These are phyloP conservation scores for Gomphus sp. DNA, from an alignment of 1,284 basidiomycete species.

Conservation along the genomic window DNA sequence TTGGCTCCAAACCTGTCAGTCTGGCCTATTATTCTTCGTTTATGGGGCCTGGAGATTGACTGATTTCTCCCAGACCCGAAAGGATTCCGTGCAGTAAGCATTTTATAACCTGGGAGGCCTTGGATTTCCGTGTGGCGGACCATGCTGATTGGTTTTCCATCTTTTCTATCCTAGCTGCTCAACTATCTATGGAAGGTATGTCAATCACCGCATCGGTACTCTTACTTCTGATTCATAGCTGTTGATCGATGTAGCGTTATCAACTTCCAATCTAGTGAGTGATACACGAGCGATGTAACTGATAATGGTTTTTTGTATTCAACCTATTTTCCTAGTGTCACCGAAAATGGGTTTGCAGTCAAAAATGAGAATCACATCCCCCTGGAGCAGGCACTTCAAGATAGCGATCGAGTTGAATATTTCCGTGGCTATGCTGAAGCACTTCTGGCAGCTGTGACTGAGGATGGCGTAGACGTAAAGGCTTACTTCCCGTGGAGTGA, in stretches of 20 bases:
- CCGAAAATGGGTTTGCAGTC: conserved; percentile 67
- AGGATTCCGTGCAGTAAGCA: conserved; percentile 43
- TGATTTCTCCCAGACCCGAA: conserved; percentile 35
- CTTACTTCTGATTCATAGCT: conserved; percentile 1
- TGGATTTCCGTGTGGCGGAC: not conserved
- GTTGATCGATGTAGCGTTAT: conserved; percentile 39
- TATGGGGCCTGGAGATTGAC: not conserved
- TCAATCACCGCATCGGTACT: not conserved
- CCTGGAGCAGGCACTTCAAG: conserved; percentile 48
- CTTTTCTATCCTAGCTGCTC: conserved; percentile 32
- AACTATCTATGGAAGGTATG: conserved; percentile 61
- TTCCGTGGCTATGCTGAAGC: conserved; percentile 56
- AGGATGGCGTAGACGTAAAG: conserved; percentile 58
- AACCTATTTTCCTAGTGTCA: conserved; percentile 32
- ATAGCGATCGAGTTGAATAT: conserved; percentile 59
- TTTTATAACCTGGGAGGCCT: not conserved
- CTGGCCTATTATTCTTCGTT: conserved; percentile 9
- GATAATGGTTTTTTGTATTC: not conserved
- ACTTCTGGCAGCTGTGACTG: conserved; percentile 46
- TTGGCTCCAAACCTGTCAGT: conserved; percentile 56
- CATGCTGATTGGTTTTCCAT: conserved; percentile 10
- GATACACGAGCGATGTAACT: not conserved
- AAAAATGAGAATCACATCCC: conserved; percentile 53
- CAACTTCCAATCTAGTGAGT: conserved; percentile 53
- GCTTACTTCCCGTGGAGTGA: conserved; percentile 68